Percentiles rank a stretch among this genome's conserved stretches.
These are phyloP conservation scores for Hemisphaericaspora xylofermentans DNA, from an alignment of 1,139 yeast species.

Conservation along the genomic window DNA sequence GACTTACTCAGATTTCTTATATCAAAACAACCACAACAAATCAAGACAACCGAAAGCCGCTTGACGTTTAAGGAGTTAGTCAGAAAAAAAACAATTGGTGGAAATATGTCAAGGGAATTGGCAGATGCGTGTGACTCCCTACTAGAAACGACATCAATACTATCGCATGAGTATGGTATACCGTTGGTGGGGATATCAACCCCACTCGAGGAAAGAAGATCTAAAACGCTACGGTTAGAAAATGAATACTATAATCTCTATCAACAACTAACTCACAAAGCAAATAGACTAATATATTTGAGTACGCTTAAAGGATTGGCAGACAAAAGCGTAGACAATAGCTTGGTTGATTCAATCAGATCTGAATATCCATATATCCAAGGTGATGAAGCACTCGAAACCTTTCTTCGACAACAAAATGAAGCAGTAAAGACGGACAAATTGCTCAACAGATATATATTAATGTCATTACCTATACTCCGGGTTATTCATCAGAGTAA, in stretches of 20 bases:
- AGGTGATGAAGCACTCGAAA: conserved; percentile 21
- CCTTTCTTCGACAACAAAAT: conserved; percentile 22
- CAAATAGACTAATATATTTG: conserved; percentile 32
- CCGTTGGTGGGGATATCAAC: conserved; percentile 16
- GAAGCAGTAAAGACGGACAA: conserved; percentile 24
- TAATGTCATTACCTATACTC: conserved; percentile 30
- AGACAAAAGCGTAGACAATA: conserved; percentile 14
- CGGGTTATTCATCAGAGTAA: conserved; percentile 31
- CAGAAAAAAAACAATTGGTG: neutral
- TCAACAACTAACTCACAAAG: conserved; percentile 21
- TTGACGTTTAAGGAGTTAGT: neutral
- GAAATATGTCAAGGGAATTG: conserved; percentile 23
- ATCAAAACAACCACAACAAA: neutral
- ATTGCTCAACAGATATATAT: conserved; percentile 26
- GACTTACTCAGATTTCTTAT: neutral
- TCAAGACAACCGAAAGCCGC: neutral
- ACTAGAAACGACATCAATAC: conserved; percentile 21
- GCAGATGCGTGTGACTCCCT: conserved; percentile 23
- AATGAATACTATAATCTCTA: conserved; percentile 23
- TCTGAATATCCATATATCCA: conserved; percentile 14
- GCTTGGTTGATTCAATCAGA: conserved; percentile 13
- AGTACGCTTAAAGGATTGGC: conserved; percentile 21
- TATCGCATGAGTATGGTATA: conserved; percentile 30
- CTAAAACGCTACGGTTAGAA: conserved; percentile 18
- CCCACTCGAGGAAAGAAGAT: neutral